Percentiles rank a stretch among this genome's conserved stretches.
Conservation (phyloP, 352 stramenopile genomes). For the Halophytophthora polymorphica region DNA sequence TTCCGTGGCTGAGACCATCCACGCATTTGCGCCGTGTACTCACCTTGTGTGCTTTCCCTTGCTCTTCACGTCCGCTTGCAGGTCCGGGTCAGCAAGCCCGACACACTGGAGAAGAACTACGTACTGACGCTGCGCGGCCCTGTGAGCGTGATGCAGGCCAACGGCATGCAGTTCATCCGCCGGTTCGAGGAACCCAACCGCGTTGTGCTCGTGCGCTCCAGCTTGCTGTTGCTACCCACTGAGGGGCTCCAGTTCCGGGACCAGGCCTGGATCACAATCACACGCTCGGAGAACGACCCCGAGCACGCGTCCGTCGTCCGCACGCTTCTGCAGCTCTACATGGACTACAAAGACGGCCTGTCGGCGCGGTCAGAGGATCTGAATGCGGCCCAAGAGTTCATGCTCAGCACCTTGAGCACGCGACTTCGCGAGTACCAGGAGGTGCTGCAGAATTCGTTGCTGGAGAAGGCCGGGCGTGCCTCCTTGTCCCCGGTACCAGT, state of each 20-base stretch:
- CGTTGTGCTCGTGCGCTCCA: conserved; percentile 12
- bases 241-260: conserved; percentile 16
- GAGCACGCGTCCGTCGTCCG: conserved; percentile 4
- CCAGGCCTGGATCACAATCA: conserved; percentile 23
- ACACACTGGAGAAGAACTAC: conserved; percentile 23
- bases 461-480: conserved; percentile 1
- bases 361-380: neutral
- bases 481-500: neutral
- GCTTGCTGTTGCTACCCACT: conserved; percentile 11
- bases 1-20: neutral
- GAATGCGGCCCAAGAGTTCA: conserved; percentile 1
- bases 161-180: conserved; percentile 25
- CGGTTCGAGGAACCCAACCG: conserved; percentile 17
- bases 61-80: neutral
- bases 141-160: conserved; percentile 11
- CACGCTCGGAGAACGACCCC: neutral
- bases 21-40: too few relatives aligned
- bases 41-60: neutral
- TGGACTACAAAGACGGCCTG: conserved; percentile 6
- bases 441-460: conserved; percentile 3
- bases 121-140: conserved; percentile 11
- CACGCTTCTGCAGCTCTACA: conserved; percentile 18
- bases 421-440: conserved; percentile 5
- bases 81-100: conserved; percentile 9
- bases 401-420: conserved; percentile 8